Evolutionary conservation across 805 yeast species (phyloP).

Genomic region (Diddensiella santjacobensis): DNA sequence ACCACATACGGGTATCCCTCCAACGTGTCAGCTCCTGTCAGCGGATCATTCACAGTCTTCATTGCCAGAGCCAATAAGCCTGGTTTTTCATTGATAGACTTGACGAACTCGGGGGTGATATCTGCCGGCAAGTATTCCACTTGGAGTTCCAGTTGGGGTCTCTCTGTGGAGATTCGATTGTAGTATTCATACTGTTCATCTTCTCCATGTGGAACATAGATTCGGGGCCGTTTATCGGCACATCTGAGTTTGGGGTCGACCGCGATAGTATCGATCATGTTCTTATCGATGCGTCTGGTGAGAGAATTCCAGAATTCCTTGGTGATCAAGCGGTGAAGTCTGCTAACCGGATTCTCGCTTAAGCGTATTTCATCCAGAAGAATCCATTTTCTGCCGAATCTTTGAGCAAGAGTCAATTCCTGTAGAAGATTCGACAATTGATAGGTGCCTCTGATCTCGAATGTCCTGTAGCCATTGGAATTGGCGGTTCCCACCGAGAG

Average conservation of each 20-base stretch:
- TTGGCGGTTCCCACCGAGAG: constrained; percentile 75
- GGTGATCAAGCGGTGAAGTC: constrained; percentile 68
- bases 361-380: constrained; percentile 77
- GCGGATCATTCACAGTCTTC: constrained; percentile 48
- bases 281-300: constrained; percentile 64
- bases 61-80: constrained; percentile 83
- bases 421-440: constrained; percentile 83
- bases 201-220: constrained; percentile 70
- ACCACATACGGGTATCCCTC: constrained; percentile 67
- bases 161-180: constrained; percentile 45
- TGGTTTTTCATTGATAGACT: constrained; percentile 73
- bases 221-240: constrained; percentile 62
- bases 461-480: constrained; percentile 72
- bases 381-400: constrained; percentile 73
- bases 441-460: constrained; percentile 80
- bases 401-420: constrained; percentile 81
- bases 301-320: constrained; percentile 77
- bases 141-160: constrained; percentile 59
- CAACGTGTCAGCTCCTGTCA: constrained; percentile 45
- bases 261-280: constrained; percentile 66
- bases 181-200: constrained; percentile 72
- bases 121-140: constrained; percentile 72
- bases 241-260: constrained; percentile 70
- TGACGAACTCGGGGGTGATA: constrained; percentile 73
- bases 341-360: constrained; percentile 80